Conservation (phyloP, 2,329 filamentous ascomycete genomes). For the Trichophyton benhamiae region DNA sequence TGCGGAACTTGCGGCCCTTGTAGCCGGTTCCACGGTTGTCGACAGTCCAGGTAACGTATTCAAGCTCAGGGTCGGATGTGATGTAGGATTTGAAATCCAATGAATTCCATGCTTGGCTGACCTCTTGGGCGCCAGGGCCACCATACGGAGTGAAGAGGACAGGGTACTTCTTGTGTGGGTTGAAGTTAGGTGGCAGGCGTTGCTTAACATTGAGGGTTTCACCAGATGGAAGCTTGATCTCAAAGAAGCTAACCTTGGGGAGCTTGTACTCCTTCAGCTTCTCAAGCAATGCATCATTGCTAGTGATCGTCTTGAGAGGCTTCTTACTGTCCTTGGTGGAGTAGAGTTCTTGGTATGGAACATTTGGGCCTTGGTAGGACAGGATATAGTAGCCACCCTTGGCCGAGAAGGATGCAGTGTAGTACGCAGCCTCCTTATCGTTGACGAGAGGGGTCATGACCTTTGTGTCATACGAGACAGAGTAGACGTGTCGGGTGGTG, state of each 20-base stretch:
- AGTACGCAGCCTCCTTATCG: constrained; percentile 46
- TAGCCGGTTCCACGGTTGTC: constrained; percentile 57
- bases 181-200: constrained; percentile 52
- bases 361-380: constrained; percentile 51
- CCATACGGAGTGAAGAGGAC: constrained; percentile 57
- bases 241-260: constrained; percentile 52
- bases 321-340: constrained; percentile 39
- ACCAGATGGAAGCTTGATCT: constrained; percentile 49
- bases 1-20: constrained; percentile 52
- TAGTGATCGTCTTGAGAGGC: constrained; percentile 47
- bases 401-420: constrained; percentile 53
- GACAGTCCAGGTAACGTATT: constrained; percentile 55
- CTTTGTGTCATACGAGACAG: constrained; percentile 44
- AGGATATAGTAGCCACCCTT: constrained; percentile 53
- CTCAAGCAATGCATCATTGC: constrained; percentile 46
- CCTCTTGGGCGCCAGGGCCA: constrained; percentile 52
- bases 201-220: constrained; percentile 54
- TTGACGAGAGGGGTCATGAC: constrained; percentile 50
- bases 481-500: constrained; percentile 57
- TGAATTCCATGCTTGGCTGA: constrained; percentile 44
- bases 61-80: constrained; percentile 53
- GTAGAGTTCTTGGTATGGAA: constrained; percentile 59
- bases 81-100: constrained; percentile 52
- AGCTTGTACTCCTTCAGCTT: constrained; percentile 49
- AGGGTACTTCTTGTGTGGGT: constrained; percentile 51